Evolutionary conservation across 2,329 filamentous ascomycete genomes (phyloP), one percentile per base, ranked within the genome.

Genomic region (Talaromyces rugulosus): DNA sequence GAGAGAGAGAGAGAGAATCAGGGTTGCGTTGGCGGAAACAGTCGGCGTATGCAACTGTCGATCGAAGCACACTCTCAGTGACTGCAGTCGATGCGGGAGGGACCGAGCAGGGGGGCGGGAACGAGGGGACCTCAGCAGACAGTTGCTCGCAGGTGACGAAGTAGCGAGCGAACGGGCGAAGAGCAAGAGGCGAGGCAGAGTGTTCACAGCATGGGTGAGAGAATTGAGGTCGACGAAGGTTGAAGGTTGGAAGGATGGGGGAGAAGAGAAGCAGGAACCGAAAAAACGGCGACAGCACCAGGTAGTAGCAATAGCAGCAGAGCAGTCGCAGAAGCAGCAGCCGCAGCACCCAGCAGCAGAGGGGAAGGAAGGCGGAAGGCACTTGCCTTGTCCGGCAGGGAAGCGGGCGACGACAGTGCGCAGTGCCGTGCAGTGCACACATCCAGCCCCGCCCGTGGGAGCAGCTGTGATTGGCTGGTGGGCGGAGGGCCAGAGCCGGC

Each of bases 61-160:
- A 47, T 47, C 44, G 44, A 27, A 47, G 36, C 23, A 27, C 44
- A 27, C 44, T n/a, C 44, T 11, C 18, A 23, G 3, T 27, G 44
- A 47, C 18, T 47, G 44, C 44, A 47, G 18, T 47, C 18, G 44
- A 47, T 47, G 44, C 44, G 34, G 56, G 51, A 51, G 55, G 54
- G 28, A 52, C 44, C 33, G 47, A 16, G 31, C 27, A 33, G 56
- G 59, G 54, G 60, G 53, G 40, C 33, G 56, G 51, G 56, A 55
- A 62, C 42, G 60, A 56, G 56, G 60, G 60, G 54, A 18, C 50
- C 30, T 50, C 50, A 40, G 60, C 51, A 47, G 44, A 47, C 44
- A 18, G 44, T 57, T 54, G 55, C 59, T 52, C 44, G 14, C 44
- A 56, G 56, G 23, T 34, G 51, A 54, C 31, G 50, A 54, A 53